Conservation (phyloP, 108 stramenopile genomes). For the Fragilariopsis cylindrus region DNA sequence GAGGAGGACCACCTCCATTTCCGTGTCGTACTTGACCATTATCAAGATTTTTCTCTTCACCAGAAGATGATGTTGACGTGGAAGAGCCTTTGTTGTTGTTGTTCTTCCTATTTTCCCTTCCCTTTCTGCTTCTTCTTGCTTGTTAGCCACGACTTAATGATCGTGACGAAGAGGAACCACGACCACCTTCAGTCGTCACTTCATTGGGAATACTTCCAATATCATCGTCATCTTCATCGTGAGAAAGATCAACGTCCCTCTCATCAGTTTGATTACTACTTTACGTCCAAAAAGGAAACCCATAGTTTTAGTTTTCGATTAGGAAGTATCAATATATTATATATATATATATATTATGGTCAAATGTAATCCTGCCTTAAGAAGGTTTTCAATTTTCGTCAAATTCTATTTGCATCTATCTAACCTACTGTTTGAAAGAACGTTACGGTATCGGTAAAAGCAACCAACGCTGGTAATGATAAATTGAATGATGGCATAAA, state of each 20-base stretch:
- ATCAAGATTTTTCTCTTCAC: neutral
- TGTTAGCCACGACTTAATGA: neutral
- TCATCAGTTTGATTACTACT: neutral
- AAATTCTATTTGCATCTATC: too few species aligned
- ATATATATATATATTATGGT: too few species aligned
- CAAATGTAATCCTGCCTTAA: too few species aligned
- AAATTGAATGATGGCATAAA: too few species aligned
- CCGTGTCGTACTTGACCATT: neutral
- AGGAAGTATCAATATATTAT: too few species aligned
- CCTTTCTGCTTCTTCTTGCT: neutral
- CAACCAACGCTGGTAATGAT: too few species aligned
- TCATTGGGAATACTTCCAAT: neutral
- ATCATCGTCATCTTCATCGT: constrained; percentile 4
- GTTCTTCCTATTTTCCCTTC: neutral
- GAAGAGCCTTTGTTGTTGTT: neutral
- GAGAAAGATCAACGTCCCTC: neutral
- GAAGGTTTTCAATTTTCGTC: too few species aligned
- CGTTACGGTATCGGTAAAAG: too few species aligned
- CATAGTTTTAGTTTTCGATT: neutral
- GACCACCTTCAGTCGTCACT: neutral
- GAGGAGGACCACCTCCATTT: neutral
- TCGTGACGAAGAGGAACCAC: neutral
- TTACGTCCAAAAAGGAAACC: neutral
- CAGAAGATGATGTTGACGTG: neutral
- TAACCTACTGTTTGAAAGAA: too few species aligned